Conservation (phyloP, 116 monocot species). For the Iris pallida region DNA sequence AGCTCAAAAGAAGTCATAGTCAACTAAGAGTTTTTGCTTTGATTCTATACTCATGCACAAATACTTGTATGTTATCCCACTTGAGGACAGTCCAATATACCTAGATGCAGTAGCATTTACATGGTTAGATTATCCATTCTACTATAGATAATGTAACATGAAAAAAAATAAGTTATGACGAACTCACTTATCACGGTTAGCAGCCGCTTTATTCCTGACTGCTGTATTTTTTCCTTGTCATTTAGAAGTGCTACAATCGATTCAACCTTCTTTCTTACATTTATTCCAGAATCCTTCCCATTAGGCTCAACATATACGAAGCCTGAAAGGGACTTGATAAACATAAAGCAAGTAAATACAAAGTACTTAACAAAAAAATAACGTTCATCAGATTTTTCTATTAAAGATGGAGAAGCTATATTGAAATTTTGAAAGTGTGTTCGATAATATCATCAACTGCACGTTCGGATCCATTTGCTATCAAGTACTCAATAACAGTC, state of each 20-base stretch:
- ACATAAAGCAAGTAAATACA: conserved; percentile 15
- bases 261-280: conserved; percentile 95
- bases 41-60: too few relatives aligned
- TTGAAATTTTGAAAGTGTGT: conserved; percentile 71
- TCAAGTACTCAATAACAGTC: conserved; percentile 85
- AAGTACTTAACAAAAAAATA: background rate
- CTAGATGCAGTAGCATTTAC: conserved; percentile 9
- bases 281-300: conserved; percentile 93
- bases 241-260: conserved; percentile 57
- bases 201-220: conserved; percentile 80
- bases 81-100: too few relatives aligned
- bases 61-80: too few relatives aligned
- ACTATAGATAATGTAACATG: background rate
- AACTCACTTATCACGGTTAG: conserved; percentile 86
- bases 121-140: conserved; percentile 1
- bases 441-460: conserved; percentile 88
- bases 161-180: background rate
- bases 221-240: conserved; percentile 80
- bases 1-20: too few relatives aligned
- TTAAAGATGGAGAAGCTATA: conserved; percentile 25
- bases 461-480: conserved; percentile 89
- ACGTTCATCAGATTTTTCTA: conserved; percentile 4
- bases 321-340: conserved; percentile 59
- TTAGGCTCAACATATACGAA: conserved; percentile 91
- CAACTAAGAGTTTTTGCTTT: too few relatives aligned